phyloP scores from a whole-genome alignment of 257 asterid species.

The Gentiana macrophylla region DNA sequence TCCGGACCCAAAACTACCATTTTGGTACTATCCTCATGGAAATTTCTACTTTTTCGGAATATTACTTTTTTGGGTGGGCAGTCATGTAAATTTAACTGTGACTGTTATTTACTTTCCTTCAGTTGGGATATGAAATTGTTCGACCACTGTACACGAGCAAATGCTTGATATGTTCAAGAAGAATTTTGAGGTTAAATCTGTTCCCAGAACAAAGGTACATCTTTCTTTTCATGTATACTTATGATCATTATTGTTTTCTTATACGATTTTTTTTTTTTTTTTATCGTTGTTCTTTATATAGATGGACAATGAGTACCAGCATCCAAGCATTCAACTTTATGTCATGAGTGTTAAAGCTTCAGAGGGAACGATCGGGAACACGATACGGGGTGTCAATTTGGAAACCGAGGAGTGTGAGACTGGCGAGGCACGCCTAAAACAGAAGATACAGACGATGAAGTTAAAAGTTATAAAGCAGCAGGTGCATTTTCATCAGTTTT shows the following conservation, averaged over 20 bases:
- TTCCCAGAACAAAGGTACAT: slow-evolving; percentile 74
- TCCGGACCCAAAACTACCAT: slow-evolving; percentile 74
- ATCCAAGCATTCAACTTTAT: slow-evolving; percentile 83
- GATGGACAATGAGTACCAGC: slow-evolving; percentile 89
- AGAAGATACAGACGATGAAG: slow-evolving; percentile 28
- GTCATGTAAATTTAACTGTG: neutral
- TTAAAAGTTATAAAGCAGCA: slow-evolving; percentile 12
- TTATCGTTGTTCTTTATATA: slow-evolving; percentile 15
- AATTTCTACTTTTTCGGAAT: neutral
- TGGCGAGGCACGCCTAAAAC: slow-evolving; percentile 28
- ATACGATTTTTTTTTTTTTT: neutral
- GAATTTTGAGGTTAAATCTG: slow-evolving; percentile 60
- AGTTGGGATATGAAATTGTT: slow-evolving; percentile 93
- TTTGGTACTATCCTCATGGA: slow-evolving; percentile 38
- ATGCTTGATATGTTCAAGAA: slow-evolving; percentile 83
- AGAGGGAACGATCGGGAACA: slow-evolving; percentile 15
- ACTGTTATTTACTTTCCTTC: slow-evolving; percentile 6
- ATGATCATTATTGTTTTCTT: too few relatives aligned
- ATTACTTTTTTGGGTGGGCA: neutral
- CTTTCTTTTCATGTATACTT: neutral
- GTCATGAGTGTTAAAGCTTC: slow-evolving; percentile 55
- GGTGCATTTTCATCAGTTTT: slow-evolving; percentile 12
- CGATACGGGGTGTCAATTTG: slow-evolving; percentile 17
- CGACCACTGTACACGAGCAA: slow-evolving; percentile 80
- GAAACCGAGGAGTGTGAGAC: slow-evolving; percentile 15